Evolutionary conservation across 1,284 basidiomycete genomes (phyloP).

Genomic region (Meira miltonrushii): DNA sequence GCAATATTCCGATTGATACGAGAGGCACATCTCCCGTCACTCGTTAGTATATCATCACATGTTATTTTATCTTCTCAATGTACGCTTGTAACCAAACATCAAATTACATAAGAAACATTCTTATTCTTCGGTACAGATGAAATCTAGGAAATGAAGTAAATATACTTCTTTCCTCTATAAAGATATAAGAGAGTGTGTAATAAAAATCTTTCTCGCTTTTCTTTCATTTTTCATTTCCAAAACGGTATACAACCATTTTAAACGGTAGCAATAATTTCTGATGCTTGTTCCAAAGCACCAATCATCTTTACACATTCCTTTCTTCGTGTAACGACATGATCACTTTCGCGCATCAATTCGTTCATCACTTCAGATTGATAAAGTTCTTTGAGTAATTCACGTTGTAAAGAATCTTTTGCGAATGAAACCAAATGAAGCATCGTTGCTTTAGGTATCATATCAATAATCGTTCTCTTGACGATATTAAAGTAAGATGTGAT

Average conservation of each 20-base stretch:
- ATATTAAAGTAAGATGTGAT: constrained; percentile 49
- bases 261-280: constrained; percentile 50
- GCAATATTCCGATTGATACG: no score
- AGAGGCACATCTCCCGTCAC: no score
- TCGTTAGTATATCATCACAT: no score
- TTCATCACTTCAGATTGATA: constrained; percentile 47
- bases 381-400: constrained; percentile 64
- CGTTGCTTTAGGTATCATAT: constrained; percentile 94
- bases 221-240: no score
- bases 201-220: no score
- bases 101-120: no score
- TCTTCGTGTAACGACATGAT: constrained; percentile 47
- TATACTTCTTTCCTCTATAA: no score
- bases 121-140: no score
- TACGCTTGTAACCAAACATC: no score
- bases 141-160: no score
- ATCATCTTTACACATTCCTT: constrained; percentile 52
- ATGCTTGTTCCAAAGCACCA: constrained; percentile 47
- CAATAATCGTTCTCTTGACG: constrained; percentile 98
- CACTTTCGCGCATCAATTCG: constrained; percentile 51
- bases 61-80: no score
- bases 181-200: no score
- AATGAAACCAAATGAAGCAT: constrained; percentile 84
- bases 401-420: constrained; percentile 87
- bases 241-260: constrained; percentile 12